These are phyloP conservation scores for Cercospora sesami DNA, from an alignment of 2,329 filamentous ascomycete species.

Conservation along the genomic window DNA sequence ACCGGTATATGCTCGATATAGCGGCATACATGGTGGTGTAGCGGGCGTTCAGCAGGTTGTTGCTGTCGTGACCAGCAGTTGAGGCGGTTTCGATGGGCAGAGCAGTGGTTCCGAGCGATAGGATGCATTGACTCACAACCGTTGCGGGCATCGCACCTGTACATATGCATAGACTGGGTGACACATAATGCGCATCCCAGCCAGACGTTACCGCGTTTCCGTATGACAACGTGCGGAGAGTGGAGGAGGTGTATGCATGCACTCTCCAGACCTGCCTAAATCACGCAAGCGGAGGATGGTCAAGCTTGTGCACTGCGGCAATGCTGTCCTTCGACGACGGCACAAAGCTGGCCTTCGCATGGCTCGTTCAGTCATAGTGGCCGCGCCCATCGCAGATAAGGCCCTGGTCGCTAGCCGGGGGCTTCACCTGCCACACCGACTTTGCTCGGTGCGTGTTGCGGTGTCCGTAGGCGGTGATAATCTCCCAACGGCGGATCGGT, in stretches of 20 bases:
- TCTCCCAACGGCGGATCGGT: conserved; percentile 6
- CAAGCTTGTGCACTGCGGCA: conserved; percentile 1
- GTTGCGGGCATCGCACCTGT: conserved; percentile 3
- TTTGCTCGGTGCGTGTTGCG: background rate
- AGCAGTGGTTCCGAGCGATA: conserved; percentile 1
- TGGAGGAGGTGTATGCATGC: background rate
- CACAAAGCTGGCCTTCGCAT: background rate
- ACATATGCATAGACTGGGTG: conserved; percentile 10
- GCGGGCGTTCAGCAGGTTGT: conserved; percentile 2
- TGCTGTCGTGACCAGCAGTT: conserved; percentile 8
- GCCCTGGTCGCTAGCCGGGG: background rate
- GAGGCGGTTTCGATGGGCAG: conserved; percentile 1
- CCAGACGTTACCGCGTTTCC: background rate
- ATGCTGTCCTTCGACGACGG: background rate
- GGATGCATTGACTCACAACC: conserved; percentile 6
- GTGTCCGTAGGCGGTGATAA: conserved; percentile 3
- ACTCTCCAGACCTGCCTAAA: background rate
- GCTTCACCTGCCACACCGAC: conserved; percentile 3
- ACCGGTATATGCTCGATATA: background rate
- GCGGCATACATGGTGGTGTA: background rate
- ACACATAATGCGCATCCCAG: background rate
- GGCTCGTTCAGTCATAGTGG: conserved; percentile 5
- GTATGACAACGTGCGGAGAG: conserved; percentile 1
- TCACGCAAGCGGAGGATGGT: conserved; percentile 2
- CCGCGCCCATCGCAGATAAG: background rate